Conservation (phyloP, 2,329 filamentous ascomycete genomes). For the Exserohilum rostratum region DNA sequence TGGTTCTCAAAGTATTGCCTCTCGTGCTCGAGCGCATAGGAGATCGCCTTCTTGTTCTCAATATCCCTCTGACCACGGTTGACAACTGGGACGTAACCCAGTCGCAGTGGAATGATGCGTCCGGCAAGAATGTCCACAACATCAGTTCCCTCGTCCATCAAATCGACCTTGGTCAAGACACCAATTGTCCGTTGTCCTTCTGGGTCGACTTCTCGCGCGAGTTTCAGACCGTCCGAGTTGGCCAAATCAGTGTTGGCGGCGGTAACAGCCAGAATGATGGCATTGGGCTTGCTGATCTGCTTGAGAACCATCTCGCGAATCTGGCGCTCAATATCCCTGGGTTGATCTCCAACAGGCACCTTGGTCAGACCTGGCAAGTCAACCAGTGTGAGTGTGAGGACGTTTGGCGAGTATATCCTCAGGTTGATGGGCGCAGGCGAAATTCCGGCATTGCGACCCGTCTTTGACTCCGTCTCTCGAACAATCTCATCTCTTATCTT, state of each 20-base stretch:
- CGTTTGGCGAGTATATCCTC: conserved; percentile 97
- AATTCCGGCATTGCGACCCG: conserved; percentile 94
- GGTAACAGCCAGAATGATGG: conserved; percentile 95
- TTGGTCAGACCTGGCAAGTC: conserved; percentile 96
- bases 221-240: conserved; percentile 96
- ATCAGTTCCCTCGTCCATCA: conserved; percentile 98
- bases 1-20: conserved; percentile 98
- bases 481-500: conserved; percentile 98
- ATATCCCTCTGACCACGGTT: conserved; percentile 98
- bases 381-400: conserved; percentile 93
- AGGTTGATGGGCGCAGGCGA: conserved; percentile 97
- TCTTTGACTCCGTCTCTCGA: conserved; percentile 94
- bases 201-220: conserved; percentile 94
- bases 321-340: conserved; percentile 93
- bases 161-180: conserved; percentile 96
- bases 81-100: conserved; percentile 97
- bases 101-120: conserved; percentile 89
- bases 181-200: conserved; percentile 98
- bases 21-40: conserved; percentile 87
- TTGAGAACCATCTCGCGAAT: conserved; percentile 98
- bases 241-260: conserved; percentile 97
- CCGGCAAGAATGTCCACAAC: conserved; percentile 98
- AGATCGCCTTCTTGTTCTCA: conserved; percentile 95
- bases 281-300: conserved; percentile 98
- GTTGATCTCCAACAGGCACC: conserved; percentile 95